Evolutionary conservation across 352 stramenopile species (phyloP).

Genomic region (Phytophthora rubi): DNA sequence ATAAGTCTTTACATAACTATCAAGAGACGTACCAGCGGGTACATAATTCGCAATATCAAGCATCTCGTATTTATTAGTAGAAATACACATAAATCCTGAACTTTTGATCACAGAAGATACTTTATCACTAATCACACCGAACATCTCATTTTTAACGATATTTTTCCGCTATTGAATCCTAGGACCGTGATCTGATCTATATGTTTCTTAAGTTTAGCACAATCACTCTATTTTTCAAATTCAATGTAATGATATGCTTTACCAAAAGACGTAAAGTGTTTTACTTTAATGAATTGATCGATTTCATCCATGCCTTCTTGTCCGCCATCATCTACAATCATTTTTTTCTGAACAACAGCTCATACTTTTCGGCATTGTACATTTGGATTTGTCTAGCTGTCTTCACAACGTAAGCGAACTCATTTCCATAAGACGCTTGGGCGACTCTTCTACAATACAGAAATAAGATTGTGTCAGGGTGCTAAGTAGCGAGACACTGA

Average conservation of each 20-base stretch:
- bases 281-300: background rate
- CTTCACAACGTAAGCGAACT: conserved; percentile 3
- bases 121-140: background rate
- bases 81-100: conserved; percentile 13
- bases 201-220: background rate
- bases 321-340: conserved; percentile 5
- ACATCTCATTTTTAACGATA: conserved; percentile 39
- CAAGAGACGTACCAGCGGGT: background rate
- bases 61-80: too few species aligned
- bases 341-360: conserved; percentile 2
- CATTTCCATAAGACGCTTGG: background rate
- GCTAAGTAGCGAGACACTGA: background rate
- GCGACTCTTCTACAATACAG: background rate
- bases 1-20: conserved; percentile 30
- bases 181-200: conserved; percentile 16
- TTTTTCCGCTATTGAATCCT: conserved; percentile 42
- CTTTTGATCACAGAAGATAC: background rate
- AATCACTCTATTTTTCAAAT: conserved; percentile 1
- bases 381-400: background rate
- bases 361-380: conserved; percentile 6
- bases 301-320: too few species aligned
- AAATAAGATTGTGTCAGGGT: background rate
- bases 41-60: conserved; percentile 6
- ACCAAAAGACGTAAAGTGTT: background rate
- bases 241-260: background rate